These are phyloP conservation scores for Corynascus novoguineensis DNA, from an alignment of 495 filamentous ascomycete genomes.

Conservation along the genomic window DNA sequence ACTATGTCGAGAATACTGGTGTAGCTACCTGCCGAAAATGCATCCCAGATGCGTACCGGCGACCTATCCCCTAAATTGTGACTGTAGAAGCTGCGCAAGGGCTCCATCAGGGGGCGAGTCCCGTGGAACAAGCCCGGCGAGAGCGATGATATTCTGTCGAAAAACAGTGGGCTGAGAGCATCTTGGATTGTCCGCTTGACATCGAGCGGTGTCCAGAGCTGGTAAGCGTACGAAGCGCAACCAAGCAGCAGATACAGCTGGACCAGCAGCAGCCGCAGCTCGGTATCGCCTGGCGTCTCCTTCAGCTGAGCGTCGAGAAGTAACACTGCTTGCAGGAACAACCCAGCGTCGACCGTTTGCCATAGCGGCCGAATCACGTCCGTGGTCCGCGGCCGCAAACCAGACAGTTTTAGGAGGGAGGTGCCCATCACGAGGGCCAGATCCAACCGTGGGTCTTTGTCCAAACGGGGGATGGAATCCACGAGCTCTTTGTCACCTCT, in stretches of 20 bases:
- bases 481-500: conserved; percentile 22
- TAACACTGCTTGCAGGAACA: conserved; percentile 42
- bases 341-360: conserved; percentile 25
- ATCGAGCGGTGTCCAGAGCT: conserved; percentile 40
- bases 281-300: conserved; percentile 33
- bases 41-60: conserved; percentile 39
- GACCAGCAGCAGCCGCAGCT: conserved; percentile 40
- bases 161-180: conserved; percentile 41
- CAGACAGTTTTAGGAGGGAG: conserved; percentile 44
- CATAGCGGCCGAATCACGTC: conserved; percentile 24
- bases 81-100: conserved; percentile 35
- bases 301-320: conserved; percentile 41
- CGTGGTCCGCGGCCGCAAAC: conserved; percentile 18
- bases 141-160: conserved; percentile 48
- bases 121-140: conserved; percentile 42
- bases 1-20: conserved; percentile 39
- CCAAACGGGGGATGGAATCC: conserved; percentile 23
- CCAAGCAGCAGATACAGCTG: conserved; percentile 45
- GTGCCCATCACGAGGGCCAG: conserved; percentile 40
- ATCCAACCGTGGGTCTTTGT: conserved; percentile 42
- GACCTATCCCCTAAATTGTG: conserved; percentile 30
- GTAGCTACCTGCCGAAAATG: conserved; percentile 43
- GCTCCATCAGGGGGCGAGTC: conserved; percentile 28
- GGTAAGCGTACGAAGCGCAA: conserved; percentile 36
- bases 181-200: conserved; percentile 49